These are phyloP conservation scores for Bigelowiella natans DNA, from an alignment of 78 protist genomes.

Conservation along the genomic window DNA sequence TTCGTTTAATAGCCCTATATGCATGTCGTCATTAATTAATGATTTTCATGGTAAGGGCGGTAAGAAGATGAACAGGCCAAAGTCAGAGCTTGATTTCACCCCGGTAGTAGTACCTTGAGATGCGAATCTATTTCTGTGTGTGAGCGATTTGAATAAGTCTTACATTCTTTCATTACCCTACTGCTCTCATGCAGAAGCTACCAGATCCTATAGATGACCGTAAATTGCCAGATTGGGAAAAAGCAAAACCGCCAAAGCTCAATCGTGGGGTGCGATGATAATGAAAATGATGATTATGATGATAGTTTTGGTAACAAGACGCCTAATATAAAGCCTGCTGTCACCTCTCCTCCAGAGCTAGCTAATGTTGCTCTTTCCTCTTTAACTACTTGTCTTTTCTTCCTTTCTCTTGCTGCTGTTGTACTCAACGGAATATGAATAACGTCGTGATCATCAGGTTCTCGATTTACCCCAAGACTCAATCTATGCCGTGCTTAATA, in stretches of 20 bases:
- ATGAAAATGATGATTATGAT: neutral
- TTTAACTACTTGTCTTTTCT: neutral
- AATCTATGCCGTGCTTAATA: neutral
- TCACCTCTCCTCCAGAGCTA: no score
- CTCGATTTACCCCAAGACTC: neutral
- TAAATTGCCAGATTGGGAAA: neutral
- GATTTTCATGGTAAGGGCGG: no score
- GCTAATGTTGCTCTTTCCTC: no score
- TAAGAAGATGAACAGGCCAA: no score
- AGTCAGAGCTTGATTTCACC: neutral
- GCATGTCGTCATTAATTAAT: no score
- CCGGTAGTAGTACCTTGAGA: neutral
- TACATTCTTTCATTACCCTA: neutral
- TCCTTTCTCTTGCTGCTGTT: neutral
- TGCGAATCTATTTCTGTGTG: neutral
- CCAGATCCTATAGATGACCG: neutral
- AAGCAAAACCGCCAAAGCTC: neutral
- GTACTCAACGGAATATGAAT: neutral
- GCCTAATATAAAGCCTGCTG: neutral
- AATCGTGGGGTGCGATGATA: neutral
- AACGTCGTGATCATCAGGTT: neutral
- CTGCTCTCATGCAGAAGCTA: neutral
- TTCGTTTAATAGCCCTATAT: no score
- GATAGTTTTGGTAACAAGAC: neutral
- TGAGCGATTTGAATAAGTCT: neutral